A percentile compares a stretch with the other conserved stretches of the same genome.
Conservation (phyloP, 306 rosid species). For the Cucurbita argyrosperma region DNA sequence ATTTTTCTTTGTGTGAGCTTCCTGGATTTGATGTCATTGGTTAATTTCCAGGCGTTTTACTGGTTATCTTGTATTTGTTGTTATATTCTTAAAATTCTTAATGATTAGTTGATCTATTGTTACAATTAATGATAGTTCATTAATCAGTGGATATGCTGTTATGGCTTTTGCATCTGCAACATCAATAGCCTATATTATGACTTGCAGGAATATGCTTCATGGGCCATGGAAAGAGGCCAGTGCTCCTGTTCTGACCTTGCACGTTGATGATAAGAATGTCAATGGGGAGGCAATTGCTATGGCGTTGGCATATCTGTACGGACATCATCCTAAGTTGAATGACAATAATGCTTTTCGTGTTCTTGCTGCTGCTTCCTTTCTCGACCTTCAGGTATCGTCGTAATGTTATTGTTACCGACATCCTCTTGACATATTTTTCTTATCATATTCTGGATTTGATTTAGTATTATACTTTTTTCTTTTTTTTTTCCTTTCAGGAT, state of each 20-base stretch:
- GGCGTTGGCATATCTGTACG: slow-evolving; percentile 86
- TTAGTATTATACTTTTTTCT: background rate
- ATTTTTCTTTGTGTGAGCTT: background rate
- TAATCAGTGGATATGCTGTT: background rate
- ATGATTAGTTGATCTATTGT: background rate
- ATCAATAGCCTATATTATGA: slow-evolving; percentile 4
- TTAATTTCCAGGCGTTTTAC: background rate
- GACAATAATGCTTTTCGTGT: slow-evolving; percentile 91
- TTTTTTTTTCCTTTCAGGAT: slow-evolving; percentile 39
- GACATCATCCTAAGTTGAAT: slow-evolving; percentile 83
- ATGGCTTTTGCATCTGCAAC: background rate
- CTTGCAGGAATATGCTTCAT: slow-evolving; percentile 86
- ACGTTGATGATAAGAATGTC: slow-evolving; percentile 78
- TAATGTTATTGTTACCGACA: background rate
- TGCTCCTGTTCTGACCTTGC: slow-evolving; percentile 63
- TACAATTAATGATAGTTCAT: background rate
- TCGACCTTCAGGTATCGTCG: slow-evolving; percentile 77
- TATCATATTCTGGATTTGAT: slow-evolving; percentile 1
- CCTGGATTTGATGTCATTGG: background rate
- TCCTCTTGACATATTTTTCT: background rate
- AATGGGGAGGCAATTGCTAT: slow-evolving; percentile 72
- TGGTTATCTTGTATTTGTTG: background rate
- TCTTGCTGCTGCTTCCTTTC: slow-evolving; percentile 94
- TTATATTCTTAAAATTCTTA: background rate
- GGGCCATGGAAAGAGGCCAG: slow-evolving; percentile 99